Percentiles rank a stretch among this genome's conserved stretches.
Evolutionary conservation across 169 alveolate genomes (phyloP).

Genomic region (Plasmodium malariae): DNA sequence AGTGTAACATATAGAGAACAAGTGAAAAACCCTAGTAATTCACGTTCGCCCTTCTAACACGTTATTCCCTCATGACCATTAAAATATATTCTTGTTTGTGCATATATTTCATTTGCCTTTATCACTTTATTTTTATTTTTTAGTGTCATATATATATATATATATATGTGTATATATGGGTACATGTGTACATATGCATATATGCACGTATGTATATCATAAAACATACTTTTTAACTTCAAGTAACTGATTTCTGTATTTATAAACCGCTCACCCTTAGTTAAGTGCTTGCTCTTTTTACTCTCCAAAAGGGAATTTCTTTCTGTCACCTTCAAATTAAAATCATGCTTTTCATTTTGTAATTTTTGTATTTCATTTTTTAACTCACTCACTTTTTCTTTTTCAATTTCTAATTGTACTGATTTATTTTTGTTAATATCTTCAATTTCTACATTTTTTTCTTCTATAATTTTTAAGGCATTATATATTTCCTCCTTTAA

Average conservation of each 20-base stretch:
- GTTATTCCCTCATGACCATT: too few relatives aligned
- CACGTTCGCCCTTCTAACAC: too few relatives aligned
- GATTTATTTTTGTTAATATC: constrained; percentile 25
- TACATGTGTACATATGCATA: neutral
- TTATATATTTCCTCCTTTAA: constrained; percentile 60
- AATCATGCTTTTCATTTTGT: constrained; percentile 20
- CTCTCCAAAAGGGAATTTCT: neutral
- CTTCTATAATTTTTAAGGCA: constrained; percentile 63
- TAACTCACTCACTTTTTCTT: constrained; percentile 34
- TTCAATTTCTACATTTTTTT: constrained; percentile 64
- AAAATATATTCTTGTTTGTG: too few relatives aligned
- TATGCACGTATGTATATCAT: neutral
- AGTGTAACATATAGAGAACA: too few relatives aligned
- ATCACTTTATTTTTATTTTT: too few relatives aligned
- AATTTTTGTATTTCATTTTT: constrained; percentile 51
- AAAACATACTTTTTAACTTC: constrained; percentile 46
- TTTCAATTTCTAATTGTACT: constrained; percentile 38
- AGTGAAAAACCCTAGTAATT: too few relatives aligned
- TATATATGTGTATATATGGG: constrained; percentile 1
- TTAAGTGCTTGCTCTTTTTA: neutral
- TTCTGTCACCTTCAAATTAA: neutral
- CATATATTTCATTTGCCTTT: too few relatives aligned
- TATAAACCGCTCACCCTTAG: neutral
- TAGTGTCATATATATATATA: neutral
- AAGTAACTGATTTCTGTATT: neutral